Percentiles rank a stretch among this genome's conserved stretches.
Conservation (phyloP, 192 early-diverging fungal species). For the Backusella psychrophila region DNA sequence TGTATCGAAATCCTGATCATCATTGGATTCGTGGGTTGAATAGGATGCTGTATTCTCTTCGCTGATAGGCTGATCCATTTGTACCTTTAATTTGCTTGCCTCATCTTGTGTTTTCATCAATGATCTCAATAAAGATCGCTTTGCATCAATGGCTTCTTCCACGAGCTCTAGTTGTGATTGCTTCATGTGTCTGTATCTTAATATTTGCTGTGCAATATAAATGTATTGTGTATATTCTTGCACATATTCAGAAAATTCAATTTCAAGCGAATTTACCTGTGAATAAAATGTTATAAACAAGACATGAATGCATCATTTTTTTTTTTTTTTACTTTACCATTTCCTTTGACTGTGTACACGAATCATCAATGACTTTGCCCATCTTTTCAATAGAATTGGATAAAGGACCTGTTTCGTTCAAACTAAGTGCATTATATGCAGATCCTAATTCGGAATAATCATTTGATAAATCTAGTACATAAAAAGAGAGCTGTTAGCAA, state of each 20-base stretch:
- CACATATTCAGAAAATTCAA: constrained; percentile 3
- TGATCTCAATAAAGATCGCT: neutral
- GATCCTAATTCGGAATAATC: constrained; percentile 3
- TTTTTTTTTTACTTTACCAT: neutral
- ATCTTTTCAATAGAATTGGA: constrained; percentile 1
- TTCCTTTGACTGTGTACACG: neutral
- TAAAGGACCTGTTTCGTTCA: constrained; percentile 6
- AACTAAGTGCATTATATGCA: constrained; percentile 7
- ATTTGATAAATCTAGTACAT: constrained; percentile 6
- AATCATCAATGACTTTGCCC: neutral
- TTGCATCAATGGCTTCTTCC: neutral
- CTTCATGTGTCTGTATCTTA: constrained; percentile 1
- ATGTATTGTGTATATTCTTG: constrained; percentile 17
- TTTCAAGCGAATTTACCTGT: neutral
- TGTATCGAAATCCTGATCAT: neutral
- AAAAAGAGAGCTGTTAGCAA: neutral
- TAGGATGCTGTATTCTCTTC: neutral
- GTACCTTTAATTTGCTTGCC: neutral
- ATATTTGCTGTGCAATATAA: neutral
- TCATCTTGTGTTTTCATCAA: neutral
- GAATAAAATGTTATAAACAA: neutral
- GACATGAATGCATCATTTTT: neutral
- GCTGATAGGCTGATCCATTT: neutral
- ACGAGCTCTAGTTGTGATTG: constrained; percentile 4
- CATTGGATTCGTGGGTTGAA: neutral